Percentiles rank a stretch among this genome's conserved stretches.
These are phyloP conservation scores for Penicillium occitanis DNA, from an alignment of 2,329 filamentous ascomycete genomes.

Conservation along the genomic window DNA sequence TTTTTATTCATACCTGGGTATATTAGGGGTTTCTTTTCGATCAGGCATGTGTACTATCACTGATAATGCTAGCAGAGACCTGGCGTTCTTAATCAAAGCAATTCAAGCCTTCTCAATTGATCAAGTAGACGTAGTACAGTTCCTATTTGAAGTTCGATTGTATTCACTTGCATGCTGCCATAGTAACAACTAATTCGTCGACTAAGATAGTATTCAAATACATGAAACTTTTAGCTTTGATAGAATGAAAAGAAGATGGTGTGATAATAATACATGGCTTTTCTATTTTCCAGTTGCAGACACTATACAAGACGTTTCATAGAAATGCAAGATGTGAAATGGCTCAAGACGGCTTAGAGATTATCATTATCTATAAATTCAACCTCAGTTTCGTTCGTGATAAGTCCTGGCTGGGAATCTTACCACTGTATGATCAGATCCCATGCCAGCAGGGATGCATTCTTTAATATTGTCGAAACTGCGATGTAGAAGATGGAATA, in stretches of 20 bases:
- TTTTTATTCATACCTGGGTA: not conserved
- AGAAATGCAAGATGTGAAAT: slow-evolving; percentile 12
- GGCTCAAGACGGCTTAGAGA: slow-evolving; percentile 2
- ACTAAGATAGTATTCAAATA: slow-evolving; percentile 1
- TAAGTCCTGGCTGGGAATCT: slow-evolving; percentile 13
- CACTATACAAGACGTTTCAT: not conserved
- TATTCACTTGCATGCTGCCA: not conserved
- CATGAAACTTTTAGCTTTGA: not conserved
- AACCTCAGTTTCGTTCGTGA: not conserved
- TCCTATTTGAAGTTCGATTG: not conserved
- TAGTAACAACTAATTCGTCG: not conserved
- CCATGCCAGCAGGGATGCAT: slow-evolving; percentile 33
- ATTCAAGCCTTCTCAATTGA: not conserved
- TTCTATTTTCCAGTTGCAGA: not conserved
- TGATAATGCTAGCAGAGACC: not conserved
- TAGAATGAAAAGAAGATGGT: not conserved
- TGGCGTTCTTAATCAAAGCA: not conserved
- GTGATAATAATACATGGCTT: slow-evolving; percentile 10
- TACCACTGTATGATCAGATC: slow-evolving; percentile 38
- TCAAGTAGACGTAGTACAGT: no score
- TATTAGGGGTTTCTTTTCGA: not conserved
- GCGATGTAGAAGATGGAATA: slow-evolving; percentile 57
- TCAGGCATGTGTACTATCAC: not conserved
- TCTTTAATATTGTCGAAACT: slow-evolving; percentile 36
- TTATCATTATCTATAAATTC: not conserved